Base-by-base conservation (phyloP, 495 filamentous ascomycete genomes). In the Xylaria curta region DNA sequence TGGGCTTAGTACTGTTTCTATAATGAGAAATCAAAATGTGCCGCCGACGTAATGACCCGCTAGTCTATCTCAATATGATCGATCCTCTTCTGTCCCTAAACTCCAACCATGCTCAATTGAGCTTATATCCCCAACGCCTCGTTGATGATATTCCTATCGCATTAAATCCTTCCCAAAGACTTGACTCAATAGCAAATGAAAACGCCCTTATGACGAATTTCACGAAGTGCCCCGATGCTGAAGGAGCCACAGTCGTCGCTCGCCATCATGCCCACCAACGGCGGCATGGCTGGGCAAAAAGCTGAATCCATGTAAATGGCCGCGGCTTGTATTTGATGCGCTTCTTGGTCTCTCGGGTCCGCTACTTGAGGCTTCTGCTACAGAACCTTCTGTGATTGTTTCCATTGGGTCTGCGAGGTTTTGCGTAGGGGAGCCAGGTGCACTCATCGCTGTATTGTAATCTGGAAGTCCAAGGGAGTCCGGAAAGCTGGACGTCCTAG, bases 381-480 rank as follows among this genome's bases (percentile, higher is more conserved):
- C 64, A 9, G 70, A 40, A 33, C 49, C 73, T 72, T 78, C 79
- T 28, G 40, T 66, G 66, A 80, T 79, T 64, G 80, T 78, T 59
- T 74, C 74, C 36, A 85, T 70, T 38, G 79, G 79, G 66, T 82
- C 77, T 44, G 68, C 65, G n/a, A 66, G 70, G 15, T 75, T 70
- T 24, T 66, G 54, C 8, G 76, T 73, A 21, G 83, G 75, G 33
- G 78, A 78, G 59, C 61, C 67, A 70, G 85, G 78, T 68, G 78
- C 76, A 72, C 81, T 84, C 36, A 78, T 77, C 17, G 80, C 84
- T 10, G 83, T 82, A 15, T 73, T 53, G 75, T 86, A 86, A 66
- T 85, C 82, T 2, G 84, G 84, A 31, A 78, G 76, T 2, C 10
- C 70, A 3, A 82, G 75, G 12, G 75, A 75, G 26, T 66, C 75